Evolutionary conservation across 768 basidiomycete genomes (phyloP).

Genomic region (Gelatoporia subvermispora): DNA sequence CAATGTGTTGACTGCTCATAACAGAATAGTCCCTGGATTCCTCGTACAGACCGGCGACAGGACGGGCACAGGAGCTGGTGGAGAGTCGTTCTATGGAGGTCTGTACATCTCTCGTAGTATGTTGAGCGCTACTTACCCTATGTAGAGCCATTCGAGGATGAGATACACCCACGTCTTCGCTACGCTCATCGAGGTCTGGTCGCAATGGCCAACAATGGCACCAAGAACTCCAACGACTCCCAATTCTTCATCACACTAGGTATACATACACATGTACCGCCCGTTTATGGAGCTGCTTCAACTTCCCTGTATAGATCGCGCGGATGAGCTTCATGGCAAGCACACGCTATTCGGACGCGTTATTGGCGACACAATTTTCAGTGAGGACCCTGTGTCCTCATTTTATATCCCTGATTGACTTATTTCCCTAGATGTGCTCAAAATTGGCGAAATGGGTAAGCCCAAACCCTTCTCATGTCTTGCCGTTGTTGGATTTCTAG

Average conservation of each 20-base stretch:
- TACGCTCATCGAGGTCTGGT: slow-evolving; percentile 89
- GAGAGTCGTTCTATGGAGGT: slow-evolving; percentile 95
- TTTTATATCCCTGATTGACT: not conserved
- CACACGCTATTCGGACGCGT: slow-evolving; percentile 92
- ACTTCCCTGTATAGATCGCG: slow-evolving; percentile 76
- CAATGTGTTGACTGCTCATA: not conserved
- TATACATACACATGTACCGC: slow-evolving; percentile 22
- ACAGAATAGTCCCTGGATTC: slow-evolving; percentile 83
- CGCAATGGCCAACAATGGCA: slow-evolving; percentile 89
- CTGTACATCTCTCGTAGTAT: slow-evolving; percentile 12
- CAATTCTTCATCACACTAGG: slow-evolving; percentile 96
- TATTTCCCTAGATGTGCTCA: slow-evolving; percentile 66
- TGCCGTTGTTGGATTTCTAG: slow-evolving; percentile 6
- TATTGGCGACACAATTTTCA: slow-evolving; percentile 86
- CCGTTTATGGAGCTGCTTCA: not conserved
- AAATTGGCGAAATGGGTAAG: slow-evolving; percentile 86
- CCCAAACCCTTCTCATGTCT: not conserved
- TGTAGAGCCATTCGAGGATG: slow-evolving; percentile 90
- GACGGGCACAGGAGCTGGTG: slow-evolving; percentile 86
- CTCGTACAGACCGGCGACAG: slow-evolving; percentile 93
- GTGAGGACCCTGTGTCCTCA: slow-evolving; percentile 37
- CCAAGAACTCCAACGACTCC: slow-evolving; percentile 85
- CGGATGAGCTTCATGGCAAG: slow-evolving; percentile 90
- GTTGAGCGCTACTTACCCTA: not conserved
- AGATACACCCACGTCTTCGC: slow-evolving; percentile 87